Conservation (phyloP, 176 grass and related monocot genomes). For the Otatea glauca region DNA sequence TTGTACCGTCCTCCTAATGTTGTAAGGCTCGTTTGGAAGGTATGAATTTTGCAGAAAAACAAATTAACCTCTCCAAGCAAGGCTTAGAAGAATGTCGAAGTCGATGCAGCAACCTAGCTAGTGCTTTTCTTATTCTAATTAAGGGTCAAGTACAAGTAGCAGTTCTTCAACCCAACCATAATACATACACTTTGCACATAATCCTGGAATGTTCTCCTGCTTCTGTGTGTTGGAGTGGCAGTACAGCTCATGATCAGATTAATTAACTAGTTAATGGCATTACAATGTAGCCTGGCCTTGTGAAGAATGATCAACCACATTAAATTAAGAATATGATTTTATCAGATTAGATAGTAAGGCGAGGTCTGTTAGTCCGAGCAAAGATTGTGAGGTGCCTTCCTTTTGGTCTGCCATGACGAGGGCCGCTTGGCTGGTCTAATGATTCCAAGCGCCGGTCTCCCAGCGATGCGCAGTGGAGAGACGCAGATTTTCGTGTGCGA, state of each 20-base stretch:
- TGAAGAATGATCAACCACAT: background rate
- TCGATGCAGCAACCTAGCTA: too few species aligned
- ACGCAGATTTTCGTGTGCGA: background rate
- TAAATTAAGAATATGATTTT: background rate
- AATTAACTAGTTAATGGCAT: background rate
- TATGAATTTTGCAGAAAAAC: background rate
- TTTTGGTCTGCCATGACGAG: conserved; percentile 29
- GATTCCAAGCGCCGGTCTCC: background rate
- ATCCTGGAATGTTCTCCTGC: background rate
- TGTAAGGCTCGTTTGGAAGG: too few species aligned
- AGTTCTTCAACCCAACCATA: background rate
- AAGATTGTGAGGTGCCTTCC: conserved; percentile 24
- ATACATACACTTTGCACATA: background rate
- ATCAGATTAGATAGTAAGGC: background rate
- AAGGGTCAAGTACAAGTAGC: background rate
- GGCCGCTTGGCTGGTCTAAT: background rate
- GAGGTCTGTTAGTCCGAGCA: conserved; percentile 26
- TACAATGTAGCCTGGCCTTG: background rate
- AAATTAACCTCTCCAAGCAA: background rate
- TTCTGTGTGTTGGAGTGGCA: background rate
- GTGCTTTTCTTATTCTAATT: background rate
- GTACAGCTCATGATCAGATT: background rate
- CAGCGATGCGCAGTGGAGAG: conserved; percentile 24
- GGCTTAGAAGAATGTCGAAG: too few species aligned
- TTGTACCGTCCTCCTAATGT: too few species aligned